A percentile compares a stretch with the other conserved stretches of the same genome.
These are phyloP conservation scores for Polytrichum formosum DNA, from an alignment of 225 moss, liverwort and hornwort genomes.

Conservation along the genomic window DNA sequence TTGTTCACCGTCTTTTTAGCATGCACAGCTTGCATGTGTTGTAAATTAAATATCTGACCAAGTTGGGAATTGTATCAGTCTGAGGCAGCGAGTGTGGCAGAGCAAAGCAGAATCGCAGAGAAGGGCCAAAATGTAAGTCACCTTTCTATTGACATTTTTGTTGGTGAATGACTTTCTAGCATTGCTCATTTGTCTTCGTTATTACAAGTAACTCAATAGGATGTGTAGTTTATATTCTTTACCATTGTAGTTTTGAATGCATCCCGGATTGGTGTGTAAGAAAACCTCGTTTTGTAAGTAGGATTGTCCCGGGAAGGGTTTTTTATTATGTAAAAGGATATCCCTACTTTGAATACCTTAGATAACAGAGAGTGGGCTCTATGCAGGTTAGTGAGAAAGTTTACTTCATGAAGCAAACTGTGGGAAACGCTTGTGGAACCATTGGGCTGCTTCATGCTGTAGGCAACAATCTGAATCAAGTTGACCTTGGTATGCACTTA, in stretches of 20 bases:
- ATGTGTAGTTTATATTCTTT: no score
- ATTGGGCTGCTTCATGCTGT: slow-evolving; percentile 89
- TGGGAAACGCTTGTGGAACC: slow-evolving; percentile 92
- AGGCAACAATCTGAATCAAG: slow-evolving; percentile 70
- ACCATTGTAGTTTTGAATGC: no score
- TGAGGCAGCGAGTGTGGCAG: slow-evolving; percentile 57
- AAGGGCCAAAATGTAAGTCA: slow-evolving; percentile 54
- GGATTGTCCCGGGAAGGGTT: no score
- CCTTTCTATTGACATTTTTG: no score
- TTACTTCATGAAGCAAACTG: slow-evolving; percentile 92
- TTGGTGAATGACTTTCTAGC: no score
- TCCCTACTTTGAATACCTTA: neutral
- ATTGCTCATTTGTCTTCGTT: no score
- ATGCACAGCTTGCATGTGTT: neutral
- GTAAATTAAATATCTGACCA: neutral
- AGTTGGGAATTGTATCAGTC: slow-evolving; percentile 32
- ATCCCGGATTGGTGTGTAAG: no score
- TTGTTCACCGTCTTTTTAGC: neutral
- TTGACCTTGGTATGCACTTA: slow-evolving; percentile 69
- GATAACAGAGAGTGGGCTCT: slow-evolving; percentile 9
- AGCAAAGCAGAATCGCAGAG: slow-evolving; percentile 42
- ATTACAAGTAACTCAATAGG: no score
- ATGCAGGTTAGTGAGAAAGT: slow-evolving; percentile 81
- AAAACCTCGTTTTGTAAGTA: no score
- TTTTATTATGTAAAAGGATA: no score